Conservation (phyloP, 257 asterid species). For the Pogostemon cablin region DNA sequence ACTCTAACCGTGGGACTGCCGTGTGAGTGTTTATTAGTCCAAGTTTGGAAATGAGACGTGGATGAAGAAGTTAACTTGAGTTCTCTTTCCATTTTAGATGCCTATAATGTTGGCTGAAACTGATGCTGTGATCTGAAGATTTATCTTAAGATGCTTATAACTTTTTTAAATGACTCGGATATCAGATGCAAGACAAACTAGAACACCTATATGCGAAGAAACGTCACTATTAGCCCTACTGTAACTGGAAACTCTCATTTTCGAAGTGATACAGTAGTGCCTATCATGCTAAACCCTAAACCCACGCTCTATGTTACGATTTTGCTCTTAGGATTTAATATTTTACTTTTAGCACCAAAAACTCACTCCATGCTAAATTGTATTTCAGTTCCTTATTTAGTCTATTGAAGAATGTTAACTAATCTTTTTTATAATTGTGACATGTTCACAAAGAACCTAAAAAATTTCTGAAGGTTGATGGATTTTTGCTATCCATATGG, state of each 20-base stretch:
- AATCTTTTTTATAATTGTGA: too few relatives aligned
- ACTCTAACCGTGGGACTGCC: slow-evolving; percentile 70
- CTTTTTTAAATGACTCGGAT: neutral
- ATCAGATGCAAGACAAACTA: neutral
- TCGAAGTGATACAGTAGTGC: neutral
- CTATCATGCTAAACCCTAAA: neutral
- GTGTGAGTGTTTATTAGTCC: slow-evolving; percentile 54
- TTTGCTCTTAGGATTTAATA: too few relatives aligned
- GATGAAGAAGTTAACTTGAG: neutral
- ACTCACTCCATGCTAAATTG: too few relatives aligned
- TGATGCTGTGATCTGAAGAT: neutral
- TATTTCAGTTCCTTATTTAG: too few relatives aligned
- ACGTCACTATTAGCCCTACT: neutral
- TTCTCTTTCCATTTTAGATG: neutral
- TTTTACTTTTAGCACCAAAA: too few relatives aligned
- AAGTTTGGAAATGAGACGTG: slow-evolving; percentile 8
- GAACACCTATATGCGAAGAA: neutral
- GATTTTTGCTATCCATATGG: neutral
- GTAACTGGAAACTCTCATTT: neutral
- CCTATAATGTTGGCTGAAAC: slow-evolving; percentile 1
- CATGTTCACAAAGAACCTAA: neutral
- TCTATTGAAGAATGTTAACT: too few relatives aligned
- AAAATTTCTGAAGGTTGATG: neutral
- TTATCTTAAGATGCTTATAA: slow-evolving; percentile 16
- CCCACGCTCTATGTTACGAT: too few relatives aligned